Percentiles rank a stretch among this genome's conserved stretches.
Conservation (phyloP, 176 grass and related monocot genomes). For the Eragrostis nindensis region DNA sequence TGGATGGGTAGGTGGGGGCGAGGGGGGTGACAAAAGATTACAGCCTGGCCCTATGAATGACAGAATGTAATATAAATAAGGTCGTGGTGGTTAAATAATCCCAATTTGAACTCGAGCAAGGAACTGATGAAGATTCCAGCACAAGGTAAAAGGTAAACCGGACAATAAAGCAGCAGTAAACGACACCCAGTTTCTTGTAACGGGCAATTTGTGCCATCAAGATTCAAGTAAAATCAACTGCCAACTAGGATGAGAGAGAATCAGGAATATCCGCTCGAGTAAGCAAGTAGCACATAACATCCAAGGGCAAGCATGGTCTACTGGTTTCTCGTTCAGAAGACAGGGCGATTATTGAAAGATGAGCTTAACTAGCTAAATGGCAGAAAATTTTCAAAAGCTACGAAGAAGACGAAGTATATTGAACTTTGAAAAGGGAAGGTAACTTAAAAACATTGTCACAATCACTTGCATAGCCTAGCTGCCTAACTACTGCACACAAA, state of each 20-base stretch:
- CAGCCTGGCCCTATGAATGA: not conserved
- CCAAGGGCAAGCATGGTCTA: conserved; percentile 19
- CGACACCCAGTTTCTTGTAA: not conserved
- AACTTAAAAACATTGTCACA: not conserved
- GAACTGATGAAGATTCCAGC: conserved; percentile 4
- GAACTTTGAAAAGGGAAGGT: conserved; percentile 15
- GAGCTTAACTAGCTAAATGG: conserved; percentile 19
- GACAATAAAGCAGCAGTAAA: not conserved
- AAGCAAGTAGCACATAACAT: too few relatives aligned
- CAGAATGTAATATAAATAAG: not conserved
- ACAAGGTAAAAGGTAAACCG: not conserved
- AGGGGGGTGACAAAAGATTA: too few relatives aligned
- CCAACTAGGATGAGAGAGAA: not conserved
- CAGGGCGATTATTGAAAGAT: conserved; percentile 15
- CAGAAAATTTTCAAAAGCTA: conserved; percentile 8
- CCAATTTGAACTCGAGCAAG: not conserved
- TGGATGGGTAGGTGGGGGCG: too few relatives aligned
- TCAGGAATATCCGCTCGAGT: not conserved
- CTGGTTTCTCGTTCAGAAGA: conserved; percentile 38
- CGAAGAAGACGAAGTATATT: conserved; percentile 10
- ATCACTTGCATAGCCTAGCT: conserved; percentile 21
- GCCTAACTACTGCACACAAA: conserved; percentile 35
- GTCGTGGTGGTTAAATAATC: not conserved
- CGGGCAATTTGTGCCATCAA: too few relatives aligned
- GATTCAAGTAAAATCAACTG: not conserved